Evolutionary conservation across 805 yeast species (phyloP), one percentile per base, ranked within the genome.

Genomic region (Cephaloascus albidus): DNA sequence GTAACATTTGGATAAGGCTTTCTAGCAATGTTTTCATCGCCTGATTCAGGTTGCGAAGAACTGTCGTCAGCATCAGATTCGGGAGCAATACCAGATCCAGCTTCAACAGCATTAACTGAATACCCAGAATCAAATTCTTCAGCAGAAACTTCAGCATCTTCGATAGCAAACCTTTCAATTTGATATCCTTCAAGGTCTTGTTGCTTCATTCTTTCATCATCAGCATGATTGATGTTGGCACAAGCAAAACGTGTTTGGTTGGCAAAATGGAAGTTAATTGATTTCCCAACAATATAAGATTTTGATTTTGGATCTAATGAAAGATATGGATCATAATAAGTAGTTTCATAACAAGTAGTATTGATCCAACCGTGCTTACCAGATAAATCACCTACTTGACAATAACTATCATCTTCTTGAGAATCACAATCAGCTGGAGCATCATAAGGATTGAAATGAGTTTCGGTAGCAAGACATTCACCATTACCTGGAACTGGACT

Each of bases 301-400:
- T 72, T 69, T 36, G 76, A 67, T 36, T 59, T 55, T 30, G 73
- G 72, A 49, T 78, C 69, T 55, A 82, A 68, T 0, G 88, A 78
- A 39, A 83, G 55, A 55, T 70, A 82, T 4, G 80, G 81, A 51
- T 83, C 89, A 42, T 67, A 60, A 54, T 78, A 83, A 43, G 68
- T 65, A 20, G 76, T 63, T 56, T 79, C 81, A 55, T 74, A 79
- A 53, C 86, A 80, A 10, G 85, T 80, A 17, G 85, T 70, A 52
- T 80, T 71, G 51, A 83, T 78, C 60, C 62, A 71, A 10, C 90
- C 90, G 57, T 82, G 88, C 55, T 81, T 82, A 35, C 90, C 90
- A 28, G 85, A 74, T 49, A 82, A 72, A 52, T 82, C 89, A 42
- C 90, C 90, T 33, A 81, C 74, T 57, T 78, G 78, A 54, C 87